Evolutionary conservation across 2,329 filamentous ascomycete species (phyloP).

Genomic region (Seiridium cupressi): DNA sequence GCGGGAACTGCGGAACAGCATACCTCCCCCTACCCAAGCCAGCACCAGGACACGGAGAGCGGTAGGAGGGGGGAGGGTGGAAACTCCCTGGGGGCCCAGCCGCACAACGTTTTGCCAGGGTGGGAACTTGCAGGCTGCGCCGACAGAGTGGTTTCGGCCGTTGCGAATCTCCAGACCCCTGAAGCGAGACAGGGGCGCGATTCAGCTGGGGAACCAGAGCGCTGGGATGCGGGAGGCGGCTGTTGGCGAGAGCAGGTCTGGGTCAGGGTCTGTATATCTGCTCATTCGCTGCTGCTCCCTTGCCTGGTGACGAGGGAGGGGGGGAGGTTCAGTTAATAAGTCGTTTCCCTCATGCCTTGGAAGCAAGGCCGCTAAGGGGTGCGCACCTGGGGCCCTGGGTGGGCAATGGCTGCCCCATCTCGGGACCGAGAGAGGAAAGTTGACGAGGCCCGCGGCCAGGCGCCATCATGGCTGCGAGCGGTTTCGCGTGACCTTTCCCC

Average conservation of each 20-base stretch:
- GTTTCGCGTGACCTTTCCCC: slow-evolving; percentile 17
- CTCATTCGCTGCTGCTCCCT: background rate
- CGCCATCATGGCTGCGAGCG: background rate
- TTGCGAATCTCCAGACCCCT: background rate
- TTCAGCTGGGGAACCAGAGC: slow-evolving; percentile 2
- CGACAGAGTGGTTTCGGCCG: slow-evolving; percentile 5
- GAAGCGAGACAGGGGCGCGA: slow-evolving; percentile 1
- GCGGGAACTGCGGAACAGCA: background rate
- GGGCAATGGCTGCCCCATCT: background rate
- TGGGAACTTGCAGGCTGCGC: background rate
- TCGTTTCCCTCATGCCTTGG: background rate
- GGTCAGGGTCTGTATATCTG: background rate
- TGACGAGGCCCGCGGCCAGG: background rate
- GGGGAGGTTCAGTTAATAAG: background rate
- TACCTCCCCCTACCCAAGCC: background rate
- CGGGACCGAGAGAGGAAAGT: background rate
- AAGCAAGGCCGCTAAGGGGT: background rate
- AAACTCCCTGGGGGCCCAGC: background rate
- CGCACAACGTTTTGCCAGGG: background rate
- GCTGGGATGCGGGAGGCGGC: slow-evolving; percentile 1
- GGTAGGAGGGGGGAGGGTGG: background rate
- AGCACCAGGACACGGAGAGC: background rate
- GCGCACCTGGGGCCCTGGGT: background rate
- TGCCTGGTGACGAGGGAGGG: background rate
- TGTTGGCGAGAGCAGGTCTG: background rate